Evolutionary conservation across 805 yeast species (phyloP), one percentile per base, ranked within the genome.

Genomic region (Hanseniaspora meyeri): DNA sequence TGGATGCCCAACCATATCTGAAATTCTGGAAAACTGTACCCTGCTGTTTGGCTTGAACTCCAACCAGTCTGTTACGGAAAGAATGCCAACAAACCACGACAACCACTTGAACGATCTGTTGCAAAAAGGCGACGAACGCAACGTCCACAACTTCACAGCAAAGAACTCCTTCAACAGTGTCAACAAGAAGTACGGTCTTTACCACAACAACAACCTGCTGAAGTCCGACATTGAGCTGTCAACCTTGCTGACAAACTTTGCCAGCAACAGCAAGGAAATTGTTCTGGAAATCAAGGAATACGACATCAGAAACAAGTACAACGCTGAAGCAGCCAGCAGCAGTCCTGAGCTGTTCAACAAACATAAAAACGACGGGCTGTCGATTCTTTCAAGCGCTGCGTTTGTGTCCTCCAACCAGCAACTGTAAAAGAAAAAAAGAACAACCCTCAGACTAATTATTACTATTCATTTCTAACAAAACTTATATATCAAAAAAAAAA

Each of bases 1-100:
- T 47, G 84, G 95, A 0, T 84, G 95, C 7, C 97, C 97, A 2
- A 83, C 93, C 0, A 70, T 82, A 42, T 64, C 76, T 32, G 97
- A 90, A 68, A 69, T 90, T n/a, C 62, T 88, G 12, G 86, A 85
- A 57, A 89, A 88, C 65, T 88, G 87, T 16, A 80, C 79, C 55
- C 72, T 76, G 51, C 85, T 90, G 27, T 90, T 90, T 67, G 76
- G 78, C n/a, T 77, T 82, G 36, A 69, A 43, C 38, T 37, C 39
- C 16, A 42, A n/a, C 16, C 39, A 14, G 10, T 32, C 49, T 11
- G 24, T 32, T 29, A 31, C 20, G 9, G 40, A 46, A 19, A 46
- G 19, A 17, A 32, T 46, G 8, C 49, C 49, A 9, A 10, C 49
- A n/a, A 46, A 17, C 20, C 9, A 19, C n/a, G 12, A 38, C 39